Evolutionary conservation across 2,329 filamentous ascomycete genomes (phyloP), one percentile per base, ranked within the genome.

Genomic region (Aspergillus phoenicis): DNA sequence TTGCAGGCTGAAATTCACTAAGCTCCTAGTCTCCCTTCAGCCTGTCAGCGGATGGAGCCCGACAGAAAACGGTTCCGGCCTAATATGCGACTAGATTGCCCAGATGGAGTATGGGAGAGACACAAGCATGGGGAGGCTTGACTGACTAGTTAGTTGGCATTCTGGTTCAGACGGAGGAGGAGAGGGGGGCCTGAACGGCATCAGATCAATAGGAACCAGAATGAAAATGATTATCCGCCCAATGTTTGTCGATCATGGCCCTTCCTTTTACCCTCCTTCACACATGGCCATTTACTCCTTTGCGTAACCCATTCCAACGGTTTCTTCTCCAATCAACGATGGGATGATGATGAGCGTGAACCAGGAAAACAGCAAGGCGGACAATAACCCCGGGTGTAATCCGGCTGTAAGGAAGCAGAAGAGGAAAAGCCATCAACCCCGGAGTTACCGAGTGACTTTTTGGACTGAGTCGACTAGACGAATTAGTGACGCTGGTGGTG

Each of bases 41-140:
- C 22, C 58, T 49, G 61, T 58, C 58, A 62, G 61, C 61, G 59
- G 59, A 61, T 66, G 59, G 64, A 57, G 64, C 60, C 62, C 63
- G 64, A 66, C 64, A 66, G 64, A 66, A 66, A 66, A 66, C 64
- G 64, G 64, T 61, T 59, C 59, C 61, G 33, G 61, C 59, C 63
- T 63, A 63, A 63, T 36, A 36, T 59, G 52, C 47, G 36, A 58
- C 51, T 54, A 43, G 56, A 51, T 36, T 33, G 11, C 22, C 49
- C 48, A 51, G 30, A 39, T 60, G 52, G 7, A 36, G 33, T 36
- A 36, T 13, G 33, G 11, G 11, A 36, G 33, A 38, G 28, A 39
- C 49, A 39, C 52, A 54, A 51, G 58, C 43, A 57, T 43, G 24
- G 26, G 30, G 38, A 24, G 26, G 17, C 22, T 22, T 48, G 10